A percentile compares a stretch with the other conserved stretches of the same genome.
phyloP scores from a whole-genome alignment of 768 basidiomycete species.

The Lactarius evosmus region DNA sequence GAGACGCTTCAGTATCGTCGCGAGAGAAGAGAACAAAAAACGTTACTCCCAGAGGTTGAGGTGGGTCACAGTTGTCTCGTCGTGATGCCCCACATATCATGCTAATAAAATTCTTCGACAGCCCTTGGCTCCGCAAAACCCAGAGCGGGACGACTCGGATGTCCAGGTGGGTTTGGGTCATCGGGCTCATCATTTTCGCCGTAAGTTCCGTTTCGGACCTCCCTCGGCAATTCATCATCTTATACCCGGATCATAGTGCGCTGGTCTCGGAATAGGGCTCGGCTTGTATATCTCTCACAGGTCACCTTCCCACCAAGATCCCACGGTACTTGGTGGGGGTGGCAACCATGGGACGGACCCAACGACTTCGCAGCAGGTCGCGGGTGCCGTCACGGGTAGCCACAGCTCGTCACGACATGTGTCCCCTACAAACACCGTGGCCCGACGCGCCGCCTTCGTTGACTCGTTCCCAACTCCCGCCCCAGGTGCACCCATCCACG shows the following conservation, averaged over 20 bases:
- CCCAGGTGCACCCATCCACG: conserved; percentile 14
- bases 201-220: conserved; percentile 37
- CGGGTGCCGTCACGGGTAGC: conserved; percentile 17
- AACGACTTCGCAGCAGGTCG: conserved; percentile 27
- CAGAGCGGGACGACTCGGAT: conserved; percentile 49
- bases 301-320: conserved; percentile 46
- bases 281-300: conserved; percentile 60
- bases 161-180: conserved; percentile 67
- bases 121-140: conserved; percentile 68
- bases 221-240: not conserved
- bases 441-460: conserved; percentile 36
- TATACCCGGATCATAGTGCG: conserved; percentile 36
- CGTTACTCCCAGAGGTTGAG: conserved; percentile 44
- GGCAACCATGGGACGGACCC: conserved; percentile 39
- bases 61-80: conserved; percentile 29
- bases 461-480: conserved; percentile 28
- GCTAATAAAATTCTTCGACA: conserved; percentile 30
- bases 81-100: not conserved
- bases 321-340: conserved; percentile 63
- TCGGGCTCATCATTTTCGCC: conserved; percentile 56
- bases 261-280: conserved; percentile 55
- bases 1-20: conserved; percentile 83
- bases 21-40: conserved; percentile 55
- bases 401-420: conserved; percentile 41
- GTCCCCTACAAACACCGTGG: conserved; percentile 60